Base-by-base conservation (phyloP, 176 grass and related monocot genomes). In the Triticum turgidum region DNA sequence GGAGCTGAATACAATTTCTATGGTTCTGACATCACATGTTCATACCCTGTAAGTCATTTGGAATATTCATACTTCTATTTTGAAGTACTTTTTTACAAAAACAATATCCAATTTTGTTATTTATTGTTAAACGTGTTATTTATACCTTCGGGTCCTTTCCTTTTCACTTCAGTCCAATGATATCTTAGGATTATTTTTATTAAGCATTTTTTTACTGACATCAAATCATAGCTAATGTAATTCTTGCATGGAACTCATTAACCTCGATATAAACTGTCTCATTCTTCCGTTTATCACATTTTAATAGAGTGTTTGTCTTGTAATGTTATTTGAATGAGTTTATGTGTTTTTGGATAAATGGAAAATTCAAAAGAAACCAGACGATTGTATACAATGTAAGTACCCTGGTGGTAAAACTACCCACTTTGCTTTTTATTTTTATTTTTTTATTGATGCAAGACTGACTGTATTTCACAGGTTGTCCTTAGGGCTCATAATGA, bases 1-100 rank as follows among this genome's bases (percentile, higher is more conserved):
- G 96, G 93, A 84, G 96, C 89, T 82, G 93, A 98, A 67, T 98
- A 98, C 73, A 32, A 87, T 75, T 98, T 86, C 77, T 98, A 95
- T 80, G 96, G 91, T 83, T 98, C 96, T 69, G 96, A 98, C 87
- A 98, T 98, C 80, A 95, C 96, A 69, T 98, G 96, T 74, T 98
- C 96, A 75, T 98, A 94, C 83, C 96, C 96, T 56, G 90, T 98
- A 81, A 94, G 96, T 89, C 76, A n/a, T 89, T 78, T 9, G 21
- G 27, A 85, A 85, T 83, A 30, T 74, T 20, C 24, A 68, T 14
- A 44, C 5, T 8, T 71, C 35, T 73, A 82, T 2, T 56, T 41
- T 35, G 44, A 78, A 6, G 61, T 63, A 93, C 14, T n/a, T 3
- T 52, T 7, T 9, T 62, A 3, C 4, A 49, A 14, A 5, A 49